These are phyloP conservation scores for Cryptococcus sp. DNA, from an alignment of 1,284 basidiomycete species.

Conservation along the genomic window DNA sequence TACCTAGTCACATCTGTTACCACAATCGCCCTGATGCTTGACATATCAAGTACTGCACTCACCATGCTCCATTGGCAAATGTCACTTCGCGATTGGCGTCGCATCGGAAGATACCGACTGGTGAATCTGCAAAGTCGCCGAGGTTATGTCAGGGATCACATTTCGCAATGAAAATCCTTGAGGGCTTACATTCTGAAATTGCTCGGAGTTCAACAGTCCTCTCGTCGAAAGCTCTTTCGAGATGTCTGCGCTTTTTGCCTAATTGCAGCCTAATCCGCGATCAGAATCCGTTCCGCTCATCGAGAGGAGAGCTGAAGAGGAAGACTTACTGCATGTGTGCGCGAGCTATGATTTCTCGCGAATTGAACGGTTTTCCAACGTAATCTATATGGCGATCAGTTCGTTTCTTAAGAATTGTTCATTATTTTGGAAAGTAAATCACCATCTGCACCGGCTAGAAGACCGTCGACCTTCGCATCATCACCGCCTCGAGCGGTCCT, in stretches of 20 bases:
- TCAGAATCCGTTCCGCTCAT: constrained; percentile 9
- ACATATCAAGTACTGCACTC: neutral
- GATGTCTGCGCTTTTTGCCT: constrained; percentile 38
- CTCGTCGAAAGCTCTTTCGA: constrained; percentile 46
- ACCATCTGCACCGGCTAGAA: constrained; percentile 54
- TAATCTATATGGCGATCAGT: constrained; percentile 25
- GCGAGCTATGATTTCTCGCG: constrained; percentile 54
- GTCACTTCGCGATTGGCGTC: constrained; percentile 37
- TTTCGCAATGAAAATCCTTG: neutral
- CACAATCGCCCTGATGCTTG: neutral
- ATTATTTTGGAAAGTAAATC: constrained; percentile 3
- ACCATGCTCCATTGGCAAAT: constrained; percentile 42
- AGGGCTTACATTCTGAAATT: constrained; percentile 41
- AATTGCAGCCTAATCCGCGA: constrained; percentile 32
- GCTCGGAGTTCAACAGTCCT: constrained; percentile 45
- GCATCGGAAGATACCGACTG: constrained; percentile 47
- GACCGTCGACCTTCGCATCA: constrained; percentile 40
- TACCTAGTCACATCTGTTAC: constrained; percentile 23
- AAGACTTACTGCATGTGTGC: constrained; percentile 37
- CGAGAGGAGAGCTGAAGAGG: neutral
- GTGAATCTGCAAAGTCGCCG: constrained; percentile 28
- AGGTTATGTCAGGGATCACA: neutral
- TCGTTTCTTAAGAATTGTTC: neutral
- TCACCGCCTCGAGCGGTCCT: constrained; percentile 44
- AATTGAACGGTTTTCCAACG: constrained; percentile 49